Conservation (phyloP, 257 asterid species). For the Perilla frutescens region DNA sequence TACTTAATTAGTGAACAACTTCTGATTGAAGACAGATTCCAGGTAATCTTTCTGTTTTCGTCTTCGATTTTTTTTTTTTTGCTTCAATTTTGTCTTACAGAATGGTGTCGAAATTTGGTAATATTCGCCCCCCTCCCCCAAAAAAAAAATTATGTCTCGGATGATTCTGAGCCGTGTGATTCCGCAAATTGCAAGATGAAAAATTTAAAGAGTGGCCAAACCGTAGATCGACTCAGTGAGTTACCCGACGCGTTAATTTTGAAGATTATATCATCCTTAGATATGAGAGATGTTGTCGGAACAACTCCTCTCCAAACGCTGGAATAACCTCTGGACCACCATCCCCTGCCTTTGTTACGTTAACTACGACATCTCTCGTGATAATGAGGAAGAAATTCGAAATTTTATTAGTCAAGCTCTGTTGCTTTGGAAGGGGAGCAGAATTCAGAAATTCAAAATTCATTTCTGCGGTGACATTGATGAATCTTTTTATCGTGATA, state of each 20-base stretch:
- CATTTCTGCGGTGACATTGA: too few relatives aligned
- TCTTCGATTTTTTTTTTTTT: too few relatives aligned
- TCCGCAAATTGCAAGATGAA: conserved; percentile 18
- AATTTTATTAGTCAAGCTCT: not conserved
- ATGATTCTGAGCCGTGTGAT: too few relatives aligned
- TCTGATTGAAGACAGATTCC: too few relatives aligned
- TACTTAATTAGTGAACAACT: too few relatives aligned
- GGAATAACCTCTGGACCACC: not conserved
- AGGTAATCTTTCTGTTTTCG: too few relatives aligned
- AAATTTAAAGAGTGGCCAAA: not conserved
- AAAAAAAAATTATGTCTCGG: too few relatives aligned
- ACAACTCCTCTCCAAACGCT: not conserved
- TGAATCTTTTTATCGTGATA: not conserved
- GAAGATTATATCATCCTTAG: not conserved
- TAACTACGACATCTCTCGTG: too few relatives aligned
- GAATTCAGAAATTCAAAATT: not conserved
- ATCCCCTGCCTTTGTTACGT: not conserved
- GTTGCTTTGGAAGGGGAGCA: not conserved
- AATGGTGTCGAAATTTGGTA: too few relatives aligned
- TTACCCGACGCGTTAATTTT: not conserved
- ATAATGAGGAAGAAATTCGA: not conserved
- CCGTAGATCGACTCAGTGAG: conserved; percentile 6
- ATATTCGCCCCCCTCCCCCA: too few relatives aligned
- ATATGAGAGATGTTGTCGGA: not conserved
- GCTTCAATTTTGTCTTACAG: too few relatives aligned